Conservation (phyloP, 805 yeast genomes). For the Ogataea siamensis region DNA sequence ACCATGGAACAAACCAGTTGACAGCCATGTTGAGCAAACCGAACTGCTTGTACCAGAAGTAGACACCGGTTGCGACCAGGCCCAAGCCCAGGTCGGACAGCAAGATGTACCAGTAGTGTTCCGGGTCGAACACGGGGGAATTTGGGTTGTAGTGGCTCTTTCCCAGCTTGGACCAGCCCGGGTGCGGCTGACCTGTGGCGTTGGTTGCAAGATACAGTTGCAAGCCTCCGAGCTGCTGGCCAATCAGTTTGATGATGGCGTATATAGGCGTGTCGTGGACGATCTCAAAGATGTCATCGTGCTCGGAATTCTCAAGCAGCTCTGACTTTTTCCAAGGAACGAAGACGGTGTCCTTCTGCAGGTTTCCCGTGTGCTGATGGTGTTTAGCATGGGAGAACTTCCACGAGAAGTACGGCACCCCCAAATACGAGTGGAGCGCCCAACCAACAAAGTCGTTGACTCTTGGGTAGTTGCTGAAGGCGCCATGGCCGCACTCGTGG, state of each 20-base stretch:
- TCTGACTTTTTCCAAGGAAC: slow-evolving; percentile 53
- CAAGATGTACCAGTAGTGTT: slow-evolving; percentile 54
- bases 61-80: slow-evolving; percentile 42
- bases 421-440: slow-evolving; percentile 55
- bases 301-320: slow-evolving; percentile 36
- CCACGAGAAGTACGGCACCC: slow-evolving; percentile 65
- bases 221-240: slow-evolving; percentile 59
- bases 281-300: slow-evolving; percentile 40
- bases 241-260: slow-evolving; percentile 41
- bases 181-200: slow-evolving; percentile 54
- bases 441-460: slow-evolving; percentile 59
- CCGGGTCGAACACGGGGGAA: slow-evolving; percentile 52
- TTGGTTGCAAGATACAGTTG: slow-evolving; percentile 49
- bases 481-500: slow-evolving; percentile 65
- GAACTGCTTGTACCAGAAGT: slow-evolving; percentile 48
- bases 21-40: slow-evolving; percentile 51
- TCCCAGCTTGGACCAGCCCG: slow-evolving; percentile 40
- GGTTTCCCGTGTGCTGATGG: slow-evolving; percentile 63
- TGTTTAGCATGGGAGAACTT: slow-evolving; percentile 59
- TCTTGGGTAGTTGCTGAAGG: slow-evolving; percentile 52
- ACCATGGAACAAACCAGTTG: slow-evolving; percentile 58
- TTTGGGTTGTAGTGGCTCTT: slow-evolving; percentile 55
- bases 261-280: slow-evolving; percentile 56
- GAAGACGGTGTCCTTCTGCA: slow-evolving; percentile 59
- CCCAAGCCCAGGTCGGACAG: slow-evolving; percentile 56